These are phyloP conservation scores for Crinitomyces ghanaensis DNA, from an alignment of 805 yeast genomes.

Conservation along the genomic window DNA sequence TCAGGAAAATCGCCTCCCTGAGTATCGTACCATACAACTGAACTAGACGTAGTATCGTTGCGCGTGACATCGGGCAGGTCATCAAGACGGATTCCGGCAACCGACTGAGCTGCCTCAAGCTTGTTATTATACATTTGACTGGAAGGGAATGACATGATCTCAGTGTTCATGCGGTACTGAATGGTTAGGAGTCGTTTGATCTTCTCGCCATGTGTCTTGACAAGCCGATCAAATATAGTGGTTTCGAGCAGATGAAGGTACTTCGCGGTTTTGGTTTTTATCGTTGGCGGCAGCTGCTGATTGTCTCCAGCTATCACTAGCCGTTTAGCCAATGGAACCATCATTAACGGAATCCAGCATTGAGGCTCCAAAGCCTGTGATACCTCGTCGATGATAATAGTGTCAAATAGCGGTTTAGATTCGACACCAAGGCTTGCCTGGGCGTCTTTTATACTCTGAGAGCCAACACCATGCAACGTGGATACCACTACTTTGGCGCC, in stretches of 20 bases:
- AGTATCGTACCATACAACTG: constrained; percentile 80
- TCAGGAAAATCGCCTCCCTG: constrained; percentile 82
- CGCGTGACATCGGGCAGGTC: constrained; percentile 43
- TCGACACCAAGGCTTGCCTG: constrained; percentile 23
- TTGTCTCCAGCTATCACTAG: constrained; percentile 88
- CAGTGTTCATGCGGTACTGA: constrained; percentile 80
- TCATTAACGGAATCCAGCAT: constrained; percentile 86
- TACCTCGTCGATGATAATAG: constrained; percentile 87
- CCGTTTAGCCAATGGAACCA: constrained; percentile 44
- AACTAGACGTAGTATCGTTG: constrained; percentile 43
- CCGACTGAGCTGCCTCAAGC: constrained; percentile 51
- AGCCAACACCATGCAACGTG: constrained; percentile 82
- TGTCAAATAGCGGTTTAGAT: constrained; percentile 43
- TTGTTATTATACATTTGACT: constrained; percentile 48
- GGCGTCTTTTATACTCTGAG: constrained; percentile 50
- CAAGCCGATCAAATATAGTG: constrained; percentile 75
- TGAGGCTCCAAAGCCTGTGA: constrained; percentile 92
- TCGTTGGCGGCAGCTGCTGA: constrained; percentile 83
- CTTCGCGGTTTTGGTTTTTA: constrained; percentile 38
- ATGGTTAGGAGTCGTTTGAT: constrained; percentile 52
- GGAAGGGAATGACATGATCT: constrained; percentile 73
- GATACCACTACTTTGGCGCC: constrained; percentile 61
- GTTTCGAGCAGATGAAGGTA: constrained; percentile 39
- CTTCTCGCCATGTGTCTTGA: constrained; percentile 34
- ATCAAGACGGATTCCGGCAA: constrained; percentile 37